Conservation (phyloP, 495 filamentous ascomycete genomes). For the Neurospora hispaniola region DNA sequence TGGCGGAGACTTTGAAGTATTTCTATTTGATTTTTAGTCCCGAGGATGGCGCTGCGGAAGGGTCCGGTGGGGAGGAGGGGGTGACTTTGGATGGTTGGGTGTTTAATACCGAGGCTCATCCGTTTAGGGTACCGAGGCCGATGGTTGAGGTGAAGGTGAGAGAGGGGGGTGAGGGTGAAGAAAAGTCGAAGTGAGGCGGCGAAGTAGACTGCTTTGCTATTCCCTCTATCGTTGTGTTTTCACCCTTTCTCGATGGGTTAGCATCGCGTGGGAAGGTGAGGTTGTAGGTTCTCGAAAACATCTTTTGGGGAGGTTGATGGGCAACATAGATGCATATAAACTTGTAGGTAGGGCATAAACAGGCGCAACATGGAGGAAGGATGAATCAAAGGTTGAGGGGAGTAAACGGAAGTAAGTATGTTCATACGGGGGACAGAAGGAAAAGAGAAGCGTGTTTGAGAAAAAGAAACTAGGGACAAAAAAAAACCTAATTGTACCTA, state of each 20-base stretch:
- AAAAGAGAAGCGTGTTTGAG: no score
- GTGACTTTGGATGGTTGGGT: conserved; percentile 69
- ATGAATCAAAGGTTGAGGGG: not conserved
- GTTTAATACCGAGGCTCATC: conserved; percentile 84
- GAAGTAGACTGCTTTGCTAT: not conserved
- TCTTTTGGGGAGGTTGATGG: not conserved
- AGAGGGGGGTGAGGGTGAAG: not conserved
- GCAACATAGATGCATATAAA: not conserved
- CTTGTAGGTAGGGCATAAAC: not conserved
- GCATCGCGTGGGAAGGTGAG: not conserved
- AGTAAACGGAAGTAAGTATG: not conserved
- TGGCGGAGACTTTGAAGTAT: conserved; percentile 42
- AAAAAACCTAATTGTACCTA: not conserved
- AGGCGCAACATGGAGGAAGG: not conserved
- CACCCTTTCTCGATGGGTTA: not conserved
- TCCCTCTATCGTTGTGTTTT: not conserved
- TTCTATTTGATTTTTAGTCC: conserved; percentile 70
- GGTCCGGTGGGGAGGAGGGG: not conserved
- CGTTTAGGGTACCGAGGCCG: conserved; percentile 35
- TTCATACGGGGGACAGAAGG: not conserved
- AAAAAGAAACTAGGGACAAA: no score
- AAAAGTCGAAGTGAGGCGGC: not conserved
- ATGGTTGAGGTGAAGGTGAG: not conserved
- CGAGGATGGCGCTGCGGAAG: conserved; percentile 43
- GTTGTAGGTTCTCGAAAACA: not conserved